phyloP scores from a whole-genome alignment of 2,329 filamentous ascomycete species.

The Ceratocystis colombiana region DNA sequence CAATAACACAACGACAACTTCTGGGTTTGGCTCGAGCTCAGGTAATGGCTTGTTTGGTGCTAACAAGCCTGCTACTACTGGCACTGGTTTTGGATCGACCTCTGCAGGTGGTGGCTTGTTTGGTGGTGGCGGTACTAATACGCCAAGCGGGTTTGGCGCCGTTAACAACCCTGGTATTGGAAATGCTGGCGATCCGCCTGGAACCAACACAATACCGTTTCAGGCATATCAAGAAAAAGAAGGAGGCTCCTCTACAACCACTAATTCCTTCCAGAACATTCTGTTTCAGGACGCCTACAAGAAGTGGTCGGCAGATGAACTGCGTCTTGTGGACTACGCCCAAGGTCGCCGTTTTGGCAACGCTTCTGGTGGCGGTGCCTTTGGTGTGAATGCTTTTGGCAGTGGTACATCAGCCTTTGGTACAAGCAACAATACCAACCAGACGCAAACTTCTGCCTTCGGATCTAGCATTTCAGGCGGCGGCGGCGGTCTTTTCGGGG shows the following conservation, averaged over 20 bases:
- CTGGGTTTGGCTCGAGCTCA: constrained; percentile 25
- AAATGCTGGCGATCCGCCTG: constrained; percentile 50
- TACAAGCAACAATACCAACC: constrained; percentile 32
- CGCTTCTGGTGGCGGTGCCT: constrained; percentile 71
- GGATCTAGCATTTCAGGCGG: constrained; percentile 31
- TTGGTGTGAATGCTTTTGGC: constrained; percentile 56
- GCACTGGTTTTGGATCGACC: constrained; percentile 40
- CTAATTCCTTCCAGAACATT: constrained; percentile 66
- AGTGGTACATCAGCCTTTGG: constrained; percentile 26
- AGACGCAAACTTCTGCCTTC: constrained; percentile 29
- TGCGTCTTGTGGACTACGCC: constrained; percentile 76
- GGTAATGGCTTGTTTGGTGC: constrained; percentile 42
- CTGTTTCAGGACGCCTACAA: constrained; percentile 69
- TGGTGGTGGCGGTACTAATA: constrained; percentile 38
- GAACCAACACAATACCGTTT: constrained; percentile 62
- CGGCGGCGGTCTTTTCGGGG: constrained; percentile 36
- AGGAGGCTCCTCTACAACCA: constrained; percentile 39
- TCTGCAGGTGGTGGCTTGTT: constrained; percentile 37
- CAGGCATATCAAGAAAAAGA: constrained; percentile 65
- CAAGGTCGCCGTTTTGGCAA: constrained; percentile 79
- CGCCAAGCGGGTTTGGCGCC: constrained; percentile 37
- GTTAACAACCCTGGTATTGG: constrained; percentile 42
- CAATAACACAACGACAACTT: constrained; percentile 25
- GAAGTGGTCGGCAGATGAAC: constrained; percentile 82
- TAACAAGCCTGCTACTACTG: constrained; percentile 33